Evolutionary conservation across 805 yeast genomes (phyloP).

Genomic region (Wickerhamomyces strasburgensis): DNA sequence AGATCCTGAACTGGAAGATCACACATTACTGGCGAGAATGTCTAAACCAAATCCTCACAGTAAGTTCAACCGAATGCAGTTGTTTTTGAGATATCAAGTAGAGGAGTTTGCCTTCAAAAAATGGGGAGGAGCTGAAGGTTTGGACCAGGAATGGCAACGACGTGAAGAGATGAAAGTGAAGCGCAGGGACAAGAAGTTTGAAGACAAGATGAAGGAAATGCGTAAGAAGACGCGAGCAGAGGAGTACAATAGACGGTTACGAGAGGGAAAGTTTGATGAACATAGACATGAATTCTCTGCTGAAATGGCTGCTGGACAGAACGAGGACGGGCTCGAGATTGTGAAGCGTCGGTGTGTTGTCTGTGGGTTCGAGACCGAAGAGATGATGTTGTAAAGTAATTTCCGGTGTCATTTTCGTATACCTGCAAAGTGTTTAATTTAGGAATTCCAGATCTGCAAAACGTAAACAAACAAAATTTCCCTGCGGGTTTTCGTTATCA

Average conservation of each 20-base stretch:
- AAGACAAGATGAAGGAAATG: constrained; percentile 79
- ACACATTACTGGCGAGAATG: constrained; percentile 59
- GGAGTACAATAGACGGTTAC: constrained; percentile 66
- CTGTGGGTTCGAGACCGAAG: constrained; percentile 85
- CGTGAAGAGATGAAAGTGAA: constrained; percentile 68
- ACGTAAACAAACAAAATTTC: constrained; percentile 1
- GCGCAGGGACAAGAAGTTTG: constrained; percentile 74
- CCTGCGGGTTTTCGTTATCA: too few species aligned
- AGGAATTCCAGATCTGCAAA: background rate
- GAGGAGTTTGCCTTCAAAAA: constrained; percentile 89
- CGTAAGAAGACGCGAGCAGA: constrained; percentile 89
- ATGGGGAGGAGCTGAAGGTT: constrained; percentile 88
- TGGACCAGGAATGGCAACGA: constrained; percentile 89
- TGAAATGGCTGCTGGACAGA: constrained; percentile 41
- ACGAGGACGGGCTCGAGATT: constrained; percentile 35
- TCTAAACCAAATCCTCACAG: constrained; percentile 94
- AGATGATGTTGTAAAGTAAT: constrained; percentile 34
- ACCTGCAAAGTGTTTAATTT: background rate
- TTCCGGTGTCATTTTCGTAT: background rate
- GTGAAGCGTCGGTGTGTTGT: constrained; percentile 62
- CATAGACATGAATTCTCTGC: constrained; percentile 77
- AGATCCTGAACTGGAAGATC: constrained; percentile 85
- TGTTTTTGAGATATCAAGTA: constrained; percentile 85
- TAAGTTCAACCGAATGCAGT: constrained; percentile 87
- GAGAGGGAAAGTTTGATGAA: constrained; percentile 52